phyloP scores from a whole-genome alignment of 306 rosid genomes.

The Ochetophila trinervis region DNA sequence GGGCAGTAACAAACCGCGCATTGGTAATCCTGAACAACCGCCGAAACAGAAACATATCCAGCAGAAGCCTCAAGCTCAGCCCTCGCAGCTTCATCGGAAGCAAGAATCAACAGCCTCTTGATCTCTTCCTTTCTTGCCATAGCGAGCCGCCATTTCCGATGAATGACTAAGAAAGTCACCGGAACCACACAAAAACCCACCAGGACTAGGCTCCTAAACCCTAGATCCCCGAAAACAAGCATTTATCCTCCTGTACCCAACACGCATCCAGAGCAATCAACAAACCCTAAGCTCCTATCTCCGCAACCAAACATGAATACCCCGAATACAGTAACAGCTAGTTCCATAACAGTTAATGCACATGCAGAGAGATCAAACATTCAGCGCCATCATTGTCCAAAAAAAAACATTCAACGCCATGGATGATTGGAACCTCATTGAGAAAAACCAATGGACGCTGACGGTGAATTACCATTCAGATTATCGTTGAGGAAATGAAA shows the following conservation, averaged over 20 bases:
- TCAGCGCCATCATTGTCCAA: constrained; percentile 19
- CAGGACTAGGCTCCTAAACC: constrained; percentile 73
- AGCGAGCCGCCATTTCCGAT: constrained; percentile 64
- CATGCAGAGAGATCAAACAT: constrained; percentile 1
- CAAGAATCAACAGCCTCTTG: constrained; percentile 66
- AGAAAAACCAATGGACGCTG: too few species aligned
- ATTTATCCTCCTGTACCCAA: constrained; percentile 62
- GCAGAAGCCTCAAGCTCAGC: constrained; percentile 69
- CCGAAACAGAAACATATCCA: constrained; percentile 22
- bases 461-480: too few species aligned
- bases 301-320: constrained; percentile 50
- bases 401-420: constrained; percentile 17
- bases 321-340: not conserved
- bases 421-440: not conserved
- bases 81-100: constrained; percentile 68
- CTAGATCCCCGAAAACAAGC: constrained; percentile 75
- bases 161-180: constrained; percentile 44
- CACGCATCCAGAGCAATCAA: constrained; percentile 49
- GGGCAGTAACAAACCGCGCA: constrained; percentile 77
- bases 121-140: constrained; percentile 71
- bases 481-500: too few species aligned
- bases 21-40: constrained; percentile 27
- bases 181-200: constrained; percentile 44
- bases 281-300: constrained; percentile 33
- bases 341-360: too few species aligned